Percentiles rank a stretch among this genome's conserved stretches.
phyloP scores from a whole-genome alignment of 2,329 filamentous ascomycete species.

The Cladophialophora chaetospira region DNA sequence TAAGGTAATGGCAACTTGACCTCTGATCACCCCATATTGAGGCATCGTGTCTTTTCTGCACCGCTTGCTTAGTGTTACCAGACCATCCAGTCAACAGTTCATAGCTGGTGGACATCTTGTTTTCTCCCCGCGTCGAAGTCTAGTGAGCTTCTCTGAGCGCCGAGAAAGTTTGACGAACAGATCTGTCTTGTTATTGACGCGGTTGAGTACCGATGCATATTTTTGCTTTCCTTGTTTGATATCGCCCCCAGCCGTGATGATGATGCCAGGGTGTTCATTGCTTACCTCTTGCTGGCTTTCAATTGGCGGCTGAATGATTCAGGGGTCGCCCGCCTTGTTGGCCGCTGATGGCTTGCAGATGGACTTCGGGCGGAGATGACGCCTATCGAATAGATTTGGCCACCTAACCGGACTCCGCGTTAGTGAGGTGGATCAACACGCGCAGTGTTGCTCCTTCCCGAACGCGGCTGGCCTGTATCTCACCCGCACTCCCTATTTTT shows the following conservation, averaged over 20 bases:
- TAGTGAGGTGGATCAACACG: constrained; percentile 9
- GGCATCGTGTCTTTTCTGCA: too few relatives aligned
- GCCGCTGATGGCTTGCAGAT: constrained; percentile 1
- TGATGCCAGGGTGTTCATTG: constrained; percentile 18
- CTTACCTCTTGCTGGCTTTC: constrained; percentile 4
- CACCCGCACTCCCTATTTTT: constrained; percentile 16
- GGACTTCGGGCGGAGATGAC: neutral
- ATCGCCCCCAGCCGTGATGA: constrained; percentile 4
- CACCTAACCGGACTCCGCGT: constrained; percentile 28
- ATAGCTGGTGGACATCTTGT: neutral
- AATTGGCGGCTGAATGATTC: constrained; percentile 4
- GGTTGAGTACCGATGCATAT: too few relatives aligned
- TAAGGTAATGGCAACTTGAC: too few relatives aligned
- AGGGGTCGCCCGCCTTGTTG: constrained; percentile 5
- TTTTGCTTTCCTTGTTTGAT: too few relatives aligned
- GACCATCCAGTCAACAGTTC: too few relatives aligned
- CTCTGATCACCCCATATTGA: too few relatives aligned
- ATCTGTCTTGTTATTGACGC: too few relatives aligned
- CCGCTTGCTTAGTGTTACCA: too few relatives aligned
- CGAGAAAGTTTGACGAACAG: too few relatives aligned
- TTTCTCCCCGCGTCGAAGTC: neutral
- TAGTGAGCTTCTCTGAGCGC: too few relatives aligned
- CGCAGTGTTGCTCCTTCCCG: constrained; percentile 7
- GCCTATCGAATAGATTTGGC: constrained; percentile 5
- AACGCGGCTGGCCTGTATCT: constrained; percentile 12